These are phyloP conservation scores for Tricholoma furcatifolium DNA, from an alignment of 768 basidiomycete species.

Conservation along the genomic window DNA sequence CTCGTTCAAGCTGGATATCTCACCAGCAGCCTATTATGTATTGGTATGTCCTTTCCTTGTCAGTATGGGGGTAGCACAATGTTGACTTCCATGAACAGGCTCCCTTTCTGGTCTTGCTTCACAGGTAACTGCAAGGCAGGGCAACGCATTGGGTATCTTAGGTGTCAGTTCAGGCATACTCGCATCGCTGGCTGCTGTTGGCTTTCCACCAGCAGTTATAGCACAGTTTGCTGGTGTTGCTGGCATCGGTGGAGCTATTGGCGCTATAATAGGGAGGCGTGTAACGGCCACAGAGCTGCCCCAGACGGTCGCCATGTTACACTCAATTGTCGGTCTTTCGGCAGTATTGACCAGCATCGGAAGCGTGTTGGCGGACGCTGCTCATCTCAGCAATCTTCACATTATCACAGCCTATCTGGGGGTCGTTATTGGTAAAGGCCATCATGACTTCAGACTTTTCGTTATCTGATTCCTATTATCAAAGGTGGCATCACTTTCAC, in stretches of 20 bases:
- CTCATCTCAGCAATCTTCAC: slow-evolving; percentile 72
- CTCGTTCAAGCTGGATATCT: slow-evolving; percentile 88
- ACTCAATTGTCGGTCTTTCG: slow-evolving; percentile 88
- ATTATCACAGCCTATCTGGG: slow-evolving; percentile 85
- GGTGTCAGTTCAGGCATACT: slow-evolving; percentile 83
- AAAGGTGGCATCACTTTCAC: slow-evolving; percentile 86
- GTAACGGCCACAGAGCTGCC: slow-evolving; percentile 88
- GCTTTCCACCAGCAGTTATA: slow-evolving; percentile 73
- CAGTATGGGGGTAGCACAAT: too few species aligned
- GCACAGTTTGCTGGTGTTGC: slow-evolving; percentile 79
- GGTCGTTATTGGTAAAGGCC: slow-evolving; percentile 69
- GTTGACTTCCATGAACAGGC: slow-evolving; percentile 34
- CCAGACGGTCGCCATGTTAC: slow-evolving; percentile 75
- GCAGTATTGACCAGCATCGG: slow-evolving; percentile 85
- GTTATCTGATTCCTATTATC: slow-evolving; percentile 6
- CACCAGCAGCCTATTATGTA: slow-evolving; percentile 83
- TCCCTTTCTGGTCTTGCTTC: slow-evolving; percentile 80
- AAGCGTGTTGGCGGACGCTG: slow-evolving; percentile 71
- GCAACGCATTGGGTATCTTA: slow-evolving; percentile 86
- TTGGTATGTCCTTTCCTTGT: slow-evolving; percentile 42
- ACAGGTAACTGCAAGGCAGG: slow-evolving; percentile 80
- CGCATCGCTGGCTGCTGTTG: slow-evolving; percentile 79
- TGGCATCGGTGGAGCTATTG: slow-evolving; percentile 68
- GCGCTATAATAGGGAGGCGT: slow-evolving; percentile 73
- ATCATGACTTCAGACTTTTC: neutral